A percentile compares a stretch with the other conserved stretches of the same genome.
Evolutionary conservation across 192 early-diverging fungal genomes (phyloP).

Genomic region (Backusella circina): DNA sequence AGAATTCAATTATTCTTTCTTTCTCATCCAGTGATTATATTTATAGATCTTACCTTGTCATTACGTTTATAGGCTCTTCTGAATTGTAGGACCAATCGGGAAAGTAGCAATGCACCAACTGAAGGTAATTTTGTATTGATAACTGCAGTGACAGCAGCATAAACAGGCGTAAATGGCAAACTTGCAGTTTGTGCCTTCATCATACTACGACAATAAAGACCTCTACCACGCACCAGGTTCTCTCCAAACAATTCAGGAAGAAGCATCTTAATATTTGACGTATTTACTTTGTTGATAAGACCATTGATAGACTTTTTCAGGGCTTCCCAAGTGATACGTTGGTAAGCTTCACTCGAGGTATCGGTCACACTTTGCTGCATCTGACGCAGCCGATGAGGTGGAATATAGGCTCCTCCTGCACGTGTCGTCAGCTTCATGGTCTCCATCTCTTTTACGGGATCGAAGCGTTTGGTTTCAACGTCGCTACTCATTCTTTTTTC

Average conservation of each 20-base stretch:
- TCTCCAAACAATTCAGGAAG: constrained; percentile 86
- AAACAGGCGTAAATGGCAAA: constrained; percentile 87
- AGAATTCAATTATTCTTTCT: neutral
- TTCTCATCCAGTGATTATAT: neutral
- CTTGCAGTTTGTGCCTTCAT: constrained; percentile 91
- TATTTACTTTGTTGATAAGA: constrained; percentile 93
- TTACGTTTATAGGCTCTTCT: constrained; percentile 87
- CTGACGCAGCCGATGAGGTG: constrained; percentile 73
- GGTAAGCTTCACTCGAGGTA: constrained; percentile 64
- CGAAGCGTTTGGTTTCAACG: constrained; percentile 20
- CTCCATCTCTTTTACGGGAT: constrained; percentile 41
- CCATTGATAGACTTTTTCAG: constrained; percentile 95
- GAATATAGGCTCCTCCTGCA: constrained; percentile 80
- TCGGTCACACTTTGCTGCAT: constrained; percentile 73
- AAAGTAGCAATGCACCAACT: constrained; percentile 84
- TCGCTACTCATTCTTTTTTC: constrained; percentile 1
- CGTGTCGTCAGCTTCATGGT: constrained; percentile 40
- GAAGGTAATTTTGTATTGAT: constrained; percentile 93
- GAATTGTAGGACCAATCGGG: constrained; percentile 84
- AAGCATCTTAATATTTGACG: constrained; percentile 85
- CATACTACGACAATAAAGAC: constrained; percentile 78
- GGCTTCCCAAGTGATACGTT: constrained; percentile 91
- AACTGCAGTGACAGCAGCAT: constrained; percentile 82
- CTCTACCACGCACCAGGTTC: constrained; percentile 89
- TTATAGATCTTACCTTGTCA: constrained; percentile 65